Evolutionary conservation across 2,329 filamentous ascomycete genomes (phyloP).

Genomic region (Leptoxyphium fumago): DNA sequence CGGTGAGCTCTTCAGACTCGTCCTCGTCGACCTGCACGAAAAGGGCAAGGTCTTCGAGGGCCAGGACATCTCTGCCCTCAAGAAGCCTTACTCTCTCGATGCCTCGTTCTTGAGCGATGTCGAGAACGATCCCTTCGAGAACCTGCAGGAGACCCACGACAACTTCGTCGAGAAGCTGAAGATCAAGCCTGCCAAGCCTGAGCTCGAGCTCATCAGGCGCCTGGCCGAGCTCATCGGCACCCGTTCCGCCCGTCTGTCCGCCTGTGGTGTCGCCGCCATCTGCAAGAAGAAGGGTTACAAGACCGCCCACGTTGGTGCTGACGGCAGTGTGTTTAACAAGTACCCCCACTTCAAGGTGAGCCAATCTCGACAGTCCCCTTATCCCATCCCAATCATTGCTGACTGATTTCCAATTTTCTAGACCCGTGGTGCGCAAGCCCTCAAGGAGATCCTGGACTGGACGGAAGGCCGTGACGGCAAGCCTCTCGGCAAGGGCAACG

Average conservation of each 20-base stretch:
- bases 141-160: conserved; percentile 76
- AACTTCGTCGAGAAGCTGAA: conserved; percentile 64
- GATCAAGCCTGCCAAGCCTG: conserved; percentile 55
- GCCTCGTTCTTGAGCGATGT: conserved; percentile 86
- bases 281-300: conserved; percentile 89
- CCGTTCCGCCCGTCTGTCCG: conserved; percentile 78
- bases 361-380: neutral
- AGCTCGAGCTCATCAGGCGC: conserved; percentile 78
- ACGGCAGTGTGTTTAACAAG: conserved; percentile 97
- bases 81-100: conserved; percentile 79
- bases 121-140: conserved; percentile 91
- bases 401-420: neutral
- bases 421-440: conserved; percentile 68
- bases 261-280: conserved; percentile 90
- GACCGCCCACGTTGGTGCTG: conserved; percentile 84
- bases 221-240: conserved; percentile 90
- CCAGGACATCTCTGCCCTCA: conserved; percentile 67
- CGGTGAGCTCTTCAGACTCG: conserved; percentile 30
- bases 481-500: conserved; percentile 40
- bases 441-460: conserved; percentile 95
- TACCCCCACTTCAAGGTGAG: conserved; percentile 84
- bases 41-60: conserved; percentile 59
- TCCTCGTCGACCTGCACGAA: conserved; percentile 46
- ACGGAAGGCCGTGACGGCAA: conserved; percentile 55
- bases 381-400: neutral